Conservation (phyloP, 208 protist genomes). For the Trypanosomatidae sp. region DNA sequence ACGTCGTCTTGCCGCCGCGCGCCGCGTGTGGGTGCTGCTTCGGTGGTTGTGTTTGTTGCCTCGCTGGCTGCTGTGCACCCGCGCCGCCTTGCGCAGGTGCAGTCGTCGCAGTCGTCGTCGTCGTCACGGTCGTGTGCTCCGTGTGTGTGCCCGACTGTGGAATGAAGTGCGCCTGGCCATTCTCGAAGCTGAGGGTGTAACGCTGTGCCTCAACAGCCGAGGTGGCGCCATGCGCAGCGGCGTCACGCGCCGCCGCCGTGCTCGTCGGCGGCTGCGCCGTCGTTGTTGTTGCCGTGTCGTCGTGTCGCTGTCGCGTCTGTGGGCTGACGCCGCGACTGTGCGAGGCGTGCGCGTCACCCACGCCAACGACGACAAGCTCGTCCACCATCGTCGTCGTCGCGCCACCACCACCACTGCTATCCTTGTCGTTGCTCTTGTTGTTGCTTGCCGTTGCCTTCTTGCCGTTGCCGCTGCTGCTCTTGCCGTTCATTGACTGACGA, state of each 20-base stretch:
- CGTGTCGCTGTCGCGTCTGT: background rate
- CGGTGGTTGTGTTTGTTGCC: no score
- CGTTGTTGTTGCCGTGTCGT: background rate
- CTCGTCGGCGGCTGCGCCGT: no score
- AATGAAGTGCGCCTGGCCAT: conserved; percentile 20
- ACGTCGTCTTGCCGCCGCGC: no score
- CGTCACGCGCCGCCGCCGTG: no score
- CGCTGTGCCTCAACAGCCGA: conserved; percentile 5
- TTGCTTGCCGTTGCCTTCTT: background rate
- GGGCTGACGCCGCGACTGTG: no score
- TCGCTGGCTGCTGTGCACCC: no score
- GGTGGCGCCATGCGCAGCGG: background rate
- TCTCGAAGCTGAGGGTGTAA: conserved; percentile 36
- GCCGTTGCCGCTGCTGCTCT: conserved; percentile 8
- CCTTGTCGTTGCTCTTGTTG: conserved; percentile 1
- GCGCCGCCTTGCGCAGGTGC: no score
- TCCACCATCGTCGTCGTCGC: background rate
- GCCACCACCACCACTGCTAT: background rate
- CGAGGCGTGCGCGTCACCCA: background rate
- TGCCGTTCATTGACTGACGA: conserved; percentile 5
- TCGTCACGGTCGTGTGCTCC: no score
- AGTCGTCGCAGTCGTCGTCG: no score
- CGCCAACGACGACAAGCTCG: no score
- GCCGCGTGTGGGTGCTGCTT: no score
- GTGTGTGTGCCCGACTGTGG: background rate